Base-by-base conservation (phyloP, 495 filamentous ascomycete species). In the Aspergillus carlsbadensis region DNA sequence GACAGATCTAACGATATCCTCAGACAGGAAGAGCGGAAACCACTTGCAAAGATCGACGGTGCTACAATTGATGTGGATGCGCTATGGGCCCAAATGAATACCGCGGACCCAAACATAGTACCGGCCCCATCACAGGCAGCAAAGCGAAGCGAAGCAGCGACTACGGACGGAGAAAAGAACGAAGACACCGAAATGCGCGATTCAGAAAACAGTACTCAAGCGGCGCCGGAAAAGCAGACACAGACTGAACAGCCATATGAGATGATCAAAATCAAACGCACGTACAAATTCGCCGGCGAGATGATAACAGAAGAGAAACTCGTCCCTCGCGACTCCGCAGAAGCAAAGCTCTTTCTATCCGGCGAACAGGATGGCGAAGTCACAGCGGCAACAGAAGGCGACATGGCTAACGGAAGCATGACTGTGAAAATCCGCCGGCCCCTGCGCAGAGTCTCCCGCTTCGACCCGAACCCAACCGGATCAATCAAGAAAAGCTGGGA, bases 251-350 rank as follows among this genome's bases (percentile, higher is more conserved):
- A 68, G 47, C 37, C 49, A 1, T 65, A 69, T 36, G 77, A 87
- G 14, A 83, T 83, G 75, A 83, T 98, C 58, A 86, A 86, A 49
- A 95, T 98, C 45, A 92, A 88, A 56, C 87, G 89, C 26, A 91
- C 87, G 5, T 96, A 96, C 72, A 87, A 88, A 52, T 98, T 96
- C 63, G 94, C 94, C 11, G 95, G 95, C 53, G 86, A 93, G 66
- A 81, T 85, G 36, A 88, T 89, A 62, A 90, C 86, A 1, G 88
- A 93, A 63, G 85, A 91, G 63, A 94, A 94, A 70, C 71, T 86
- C 10, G 91, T 97, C 2, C 79, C 86, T 1, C 84, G 84, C 22
- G 79, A 86, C 63, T 94, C 90, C 0, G 89, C 90, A 40, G 92
- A 94, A 74, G 92, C 90, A 3, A 87, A 82, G 34, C 78, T 87